Evolutionary conservation across 2,329 filamentous ascomycete genomes (phyloP), one percentile per base, ranked within the genome.

Genomic region (Epichloe gansuensis): DNA sequence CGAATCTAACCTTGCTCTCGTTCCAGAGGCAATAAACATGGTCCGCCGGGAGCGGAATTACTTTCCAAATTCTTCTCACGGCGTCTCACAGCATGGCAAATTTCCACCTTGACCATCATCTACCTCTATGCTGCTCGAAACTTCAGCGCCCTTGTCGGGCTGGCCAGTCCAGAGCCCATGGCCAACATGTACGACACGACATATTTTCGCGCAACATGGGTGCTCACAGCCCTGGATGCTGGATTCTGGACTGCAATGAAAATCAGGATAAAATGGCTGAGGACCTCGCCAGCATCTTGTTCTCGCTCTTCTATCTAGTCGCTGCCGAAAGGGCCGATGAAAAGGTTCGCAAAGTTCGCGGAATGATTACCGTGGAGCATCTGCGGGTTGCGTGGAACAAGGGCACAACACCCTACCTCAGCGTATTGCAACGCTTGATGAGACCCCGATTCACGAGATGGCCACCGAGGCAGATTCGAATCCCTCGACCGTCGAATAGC

Each of bases 231-330:
- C 0, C 72, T 98, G 55, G 93, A 98, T 62, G 93, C 93, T 5
- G 93, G 93, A 1, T 98, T 96, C 68, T 98, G 93, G 93, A 95
- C 90, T 0, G 93, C 93, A 37, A 98, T 98, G 93, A 85, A 83
- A 62, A 91, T 98, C 57, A 81, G 80, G 47, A 66, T 66, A 50
- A 90, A 86, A 61, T 91, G 87, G 81, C 60, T 95, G 43, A 78
- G 90, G 91, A 97, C 65, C 65, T 95, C 13, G 81, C 86, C 9
- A 90, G 88, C 64, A 75, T 97, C 21, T 73, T 88, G 46, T 97
- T 96, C 68, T 88, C 88, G 0, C 65, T 86, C 11, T 98, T 95
- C 69, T 98, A 98, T 66, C 75, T 98, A 57, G 79, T 97, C 51
- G 89, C 91, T 13, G 90, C 93, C 0, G 91, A 97, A 68, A 85